phyloP scores from a whole-genome alignment of 2,329 filamentous ascomycete species.

The Fusarium stilboides region DNA sequence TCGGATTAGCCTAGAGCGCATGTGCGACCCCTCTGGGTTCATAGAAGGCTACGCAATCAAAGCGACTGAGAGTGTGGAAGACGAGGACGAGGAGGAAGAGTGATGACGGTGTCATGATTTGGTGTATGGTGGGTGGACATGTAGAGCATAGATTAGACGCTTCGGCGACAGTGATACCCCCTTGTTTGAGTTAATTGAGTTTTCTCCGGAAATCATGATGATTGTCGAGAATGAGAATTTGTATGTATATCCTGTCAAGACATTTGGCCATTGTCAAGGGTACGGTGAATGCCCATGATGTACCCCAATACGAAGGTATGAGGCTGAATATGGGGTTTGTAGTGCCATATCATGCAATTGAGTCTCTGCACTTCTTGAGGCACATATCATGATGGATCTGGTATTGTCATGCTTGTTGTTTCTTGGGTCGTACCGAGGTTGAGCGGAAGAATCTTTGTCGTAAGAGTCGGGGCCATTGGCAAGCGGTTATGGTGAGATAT shows the following conservation, averaged over 20 bases:
- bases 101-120: constrained; percentile 24
- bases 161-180: constrained; percentile 47
- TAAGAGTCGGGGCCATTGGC: constrained; percentile 16
- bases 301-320: not conserved
- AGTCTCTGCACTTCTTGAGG: not conserved
- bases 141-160: constrained; percentile 27
- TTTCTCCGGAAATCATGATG: constrained; percentile 10
- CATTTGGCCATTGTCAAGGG: not conserved
- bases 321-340: not conserved
- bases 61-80: constrained; percentile 53
- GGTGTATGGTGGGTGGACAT: constrained; percentile 12
- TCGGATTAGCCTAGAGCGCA: constrained; percentile 73
- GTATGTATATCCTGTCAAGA: not conserved
- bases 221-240: not conserved
- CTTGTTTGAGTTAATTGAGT: constrained; percentile 33
- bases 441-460: constrained; percentile 1
- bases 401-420: constrained; percentile 10
- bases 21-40: constrained; percentile 83
- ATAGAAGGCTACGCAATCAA: constrained; percentile 75
- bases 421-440: constrained; percentile 28
- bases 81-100: constrained; percentile 50
- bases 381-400: not conserved
- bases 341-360: constrained; percentile 23
- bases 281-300: not conserved
- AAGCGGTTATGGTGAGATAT: not conserved